phyloP scores from a whole-genome alignment of 2,329 filamentous ascomycete species.

The Ceratocystis albifundus region DNA sequence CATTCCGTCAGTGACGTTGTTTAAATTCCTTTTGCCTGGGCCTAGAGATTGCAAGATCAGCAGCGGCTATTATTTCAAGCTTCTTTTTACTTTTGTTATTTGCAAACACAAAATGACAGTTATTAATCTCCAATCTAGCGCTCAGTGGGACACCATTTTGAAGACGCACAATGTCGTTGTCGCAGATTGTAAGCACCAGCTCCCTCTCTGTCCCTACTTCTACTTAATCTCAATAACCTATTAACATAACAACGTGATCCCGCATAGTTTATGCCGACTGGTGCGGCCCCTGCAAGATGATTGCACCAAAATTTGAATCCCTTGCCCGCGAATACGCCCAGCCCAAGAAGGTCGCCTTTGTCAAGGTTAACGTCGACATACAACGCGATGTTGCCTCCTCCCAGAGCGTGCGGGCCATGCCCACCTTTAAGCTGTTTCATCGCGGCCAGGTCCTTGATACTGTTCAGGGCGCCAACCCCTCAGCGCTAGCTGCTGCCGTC shows the following conservation, averaged over 20 bases:
- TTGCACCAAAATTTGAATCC: conserved; percentile 78
- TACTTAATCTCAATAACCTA: background rate
- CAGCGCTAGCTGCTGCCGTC: conserved; percentile 63
- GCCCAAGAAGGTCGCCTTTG: conserved; percentile 73
- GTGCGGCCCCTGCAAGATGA: conserved; percentile 88
- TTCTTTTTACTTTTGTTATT: background rate
- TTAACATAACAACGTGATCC: background rate
- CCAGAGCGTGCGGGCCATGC: conserved; percentile 77
- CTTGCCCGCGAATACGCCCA: conserved; percentile 69
- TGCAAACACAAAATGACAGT: conserved; percentile 33
- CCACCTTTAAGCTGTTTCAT: conserved; percentile 88
- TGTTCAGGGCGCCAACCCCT: conserved; percentile 69
- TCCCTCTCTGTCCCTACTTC: background rate
- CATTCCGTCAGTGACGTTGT: conserved; percentile 15
- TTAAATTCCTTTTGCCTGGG: background rate
- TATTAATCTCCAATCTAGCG: conserved; percentile 50
- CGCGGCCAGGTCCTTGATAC: conserved; percentile 60
- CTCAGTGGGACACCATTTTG: conserved; percentile 62
- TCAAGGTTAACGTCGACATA: conserved; percentile 80
- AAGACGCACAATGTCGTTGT: conserved; percentile 68
- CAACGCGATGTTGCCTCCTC: conserved; percentile 65
- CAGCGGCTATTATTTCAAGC: background rate
- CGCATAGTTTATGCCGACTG: conserved; percentile 79
- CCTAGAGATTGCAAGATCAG: background rate
- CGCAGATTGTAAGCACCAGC: conserved; percentile 62